Percentiles rank a stretch among this genome's conserved stretches.
These are phyloP conservation scores for Colletotrichum sp. DNA, from an alignment of 2,329 filamentous ascomycete genomes.

Conservation along the genomic window DNA sequence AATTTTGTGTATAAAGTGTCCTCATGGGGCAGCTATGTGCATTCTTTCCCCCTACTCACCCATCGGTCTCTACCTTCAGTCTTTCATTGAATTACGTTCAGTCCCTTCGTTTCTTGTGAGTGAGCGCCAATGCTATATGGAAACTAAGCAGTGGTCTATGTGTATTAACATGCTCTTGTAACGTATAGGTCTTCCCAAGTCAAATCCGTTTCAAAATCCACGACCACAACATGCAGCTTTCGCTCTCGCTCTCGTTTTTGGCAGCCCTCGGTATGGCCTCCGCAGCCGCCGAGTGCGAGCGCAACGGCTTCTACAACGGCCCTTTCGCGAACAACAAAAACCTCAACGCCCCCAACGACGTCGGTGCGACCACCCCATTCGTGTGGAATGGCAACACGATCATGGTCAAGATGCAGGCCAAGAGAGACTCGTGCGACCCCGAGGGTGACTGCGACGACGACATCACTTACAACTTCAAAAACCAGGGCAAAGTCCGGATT, in stretches of 20 bases:
- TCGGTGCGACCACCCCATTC: neutral
- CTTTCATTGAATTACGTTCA: neutral
- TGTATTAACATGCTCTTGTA: neutral
- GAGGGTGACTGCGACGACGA: neutral
- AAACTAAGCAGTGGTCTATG: neutral
- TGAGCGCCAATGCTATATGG: accelerated
- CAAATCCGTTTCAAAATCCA: neutral
- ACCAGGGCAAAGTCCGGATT: neutral
- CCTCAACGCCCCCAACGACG: neutral
- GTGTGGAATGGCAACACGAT: neutral
- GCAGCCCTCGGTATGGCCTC: neutral
- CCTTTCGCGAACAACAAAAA: neutral
- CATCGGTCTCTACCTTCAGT: neutral
- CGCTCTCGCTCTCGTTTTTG: neutral
- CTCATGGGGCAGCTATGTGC: accelerated
- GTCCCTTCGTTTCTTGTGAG: neutral
- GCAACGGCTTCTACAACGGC: neutral
- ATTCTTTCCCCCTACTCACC: accelerated
- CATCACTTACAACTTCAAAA: neutral
- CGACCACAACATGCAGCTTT: neutral
- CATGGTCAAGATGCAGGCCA: neutral
- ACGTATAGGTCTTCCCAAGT: neutral
- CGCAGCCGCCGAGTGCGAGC: neutral
- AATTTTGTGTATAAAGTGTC: neutral
- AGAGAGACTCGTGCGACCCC: neutral